These are phyloP conservation scores for Peziza echinospora DNA, from an alignment of 495 filamentous ascomycete genomes.

Conservation along the genomic window DNA sequence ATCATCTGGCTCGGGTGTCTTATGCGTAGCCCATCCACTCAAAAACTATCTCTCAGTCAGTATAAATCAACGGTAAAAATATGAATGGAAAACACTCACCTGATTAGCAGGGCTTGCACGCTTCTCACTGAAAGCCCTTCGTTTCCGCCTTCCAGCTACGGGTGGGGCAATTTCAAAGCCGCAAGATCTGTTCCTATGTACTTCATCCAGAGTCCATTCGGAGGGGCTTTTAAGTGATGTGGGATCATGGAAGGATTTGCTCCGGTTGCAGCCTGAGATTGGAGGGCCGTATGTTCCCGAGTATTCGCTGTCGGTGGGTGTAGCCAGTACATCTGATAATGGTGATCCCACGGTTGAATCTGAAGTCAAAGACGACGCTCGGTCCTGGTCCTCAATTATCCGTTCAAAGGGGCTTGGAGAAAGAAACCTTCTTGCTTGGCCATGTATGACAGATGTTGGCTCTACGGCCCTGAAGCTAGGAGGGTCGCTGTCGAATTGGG, in stretches of 20 bases:
- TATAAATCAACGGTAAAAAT: neutral
- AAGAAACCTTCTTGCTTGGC: neutral
- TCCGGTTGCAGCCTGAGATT: neutral
- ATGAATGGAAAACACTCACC: neutral
- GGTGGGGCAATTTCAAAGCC: neutral
- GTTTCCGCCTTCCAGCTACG: neutral
- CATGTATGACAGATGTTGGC: neutral
- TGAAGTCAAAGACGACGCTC: neutral
- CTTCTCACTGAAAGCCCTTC: neutral
- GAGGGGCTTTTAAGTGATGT: neutral
- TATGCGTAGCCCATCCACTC: neutral
- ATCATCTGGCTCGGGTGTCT: constrained; percentile 36
- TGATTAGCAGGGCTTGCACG: neutral
- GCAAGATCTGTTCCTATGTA: neutral
- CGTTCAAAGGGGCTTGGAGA: neutral
- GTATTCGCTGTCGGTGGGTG: neutral
- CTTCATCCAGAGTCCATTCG: neutral
- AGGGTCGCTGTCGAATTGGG: neutral
- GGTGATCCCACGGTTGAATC: neutral
- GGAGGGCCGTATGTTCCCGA: neutral
- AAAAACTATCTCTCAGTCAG: too few species aligned
- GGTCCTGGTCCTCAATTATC: neutral
- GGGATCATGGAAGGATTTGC: neutral
- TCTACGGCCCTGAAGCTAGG: neutral
- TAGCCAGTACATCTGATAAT: neutral